Base-by-base conservation (phyloP, 768 basidiomycete genomes). In the Calvatia gigantea region DNA sequence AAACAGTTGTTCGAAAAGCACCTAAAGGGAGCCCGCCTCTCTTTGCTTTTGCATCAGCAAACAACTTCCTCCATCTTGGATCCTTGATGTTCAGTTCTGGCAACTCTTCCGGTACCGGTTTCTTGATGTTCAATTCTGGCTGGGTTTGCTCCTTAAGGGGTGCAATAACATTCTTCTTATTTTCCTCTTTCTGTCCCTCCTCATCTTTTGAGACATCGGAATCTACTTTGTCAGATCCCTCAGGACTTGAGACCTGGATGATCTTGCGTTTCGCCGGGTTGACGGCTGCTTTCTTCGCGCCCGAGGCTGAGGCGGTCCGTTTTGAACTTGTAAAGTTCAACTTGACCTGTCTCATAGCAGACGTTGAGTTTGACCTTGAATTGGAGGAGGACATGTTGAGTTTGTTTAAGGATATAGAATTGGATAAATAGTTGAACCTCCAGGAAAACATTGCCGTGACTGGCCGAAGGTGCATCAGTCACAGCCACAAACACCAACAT, bases 21-120 rank as follows among this genome's bases (percentile, higher is more conserved):
- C 91, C 80, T 7, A 86, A 78, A 46, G 75, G 63, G 31, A 81
- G 54, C 51, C 79, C 58, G 0, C 82, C 86, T 79, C 84, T 87
- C 63, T 76, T 80, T 38, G 64, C 62, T 60, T 72, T 75, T 3
- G 79, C 79, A 35, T 73, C 73, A 23, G 64, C 73, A 64, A 79
- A 77, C 17, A 83, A 69, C 49, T 74, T 73, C n/a, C 68, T 71
- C 73, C 83, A 91, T 49, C 69, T 75, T 35, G 75, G 68, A 52
- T 79, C 75, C 51, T 80, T 82, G 19, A 75, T 74, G 43, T 82
- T 67, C 32, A 82, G 66, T 38, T 78, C 73, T 6, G 77, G 69
- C 21, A 60, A 59, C n/a, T 28, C 19, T 15, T 59, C 58, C 25
- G 54, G 4, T 5, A 61, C 25, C 54, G 51, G 25, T 62, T 57